Base-by-base conservation (phyloP, 192 early-diverging fungal species). In the Coemansia brasiliensis region DNA sequence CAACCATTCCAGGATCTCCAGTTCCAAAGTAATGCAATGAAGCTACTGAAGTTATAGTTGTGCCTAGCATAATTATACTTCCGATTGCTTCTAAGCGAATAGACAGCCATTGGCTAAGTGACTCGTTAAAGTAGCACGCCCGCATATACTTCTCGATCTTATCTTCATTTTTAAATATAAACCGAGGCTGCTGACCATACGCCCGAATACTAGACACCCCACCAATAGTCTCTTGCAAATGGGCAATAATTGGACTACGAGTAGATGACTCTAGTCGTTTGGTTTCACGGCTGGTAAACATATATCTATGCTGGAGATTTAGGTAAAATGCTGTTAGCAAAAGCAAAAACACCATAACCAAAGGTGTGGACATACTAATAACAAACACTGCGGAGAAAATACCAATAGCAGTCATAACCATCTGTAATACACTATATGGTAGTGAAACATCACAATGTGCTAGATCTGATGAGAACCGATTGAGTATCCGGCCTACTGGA, bases 381-480 rank as follows among this genome's bases (percentile, higher is more conserved):
- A 57, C 41, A 13, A 44, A 22, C 2, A 44, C n/a, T 17, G 55
- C 20, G 2, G 42, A 57, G 4, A 25, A 16, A 16, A 57, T 27
- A 10, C 15, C 5, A 6, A 16, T 9, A 10, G 22, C 20, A 17
- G 13, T 12, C 17, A 3, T 24, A 4, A 40, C 35, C 38, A 54
- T 13, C 13, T 24, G 27, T 20, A n/a, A 22, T 1, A 51, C 26
- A 51, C 27, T 51, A 26, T 27, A 27, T 7, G 49, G 49, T 10
- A 51, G 21, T 51, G 18, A 2, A 1, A 25, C 5, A 6, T 57
- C 55, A 3, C 55, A 32, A 0, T 16, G 13, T 3, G 25, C 39
- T 7, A 57, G 9, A 29, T 57, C 55, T 5, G 55, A 42, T 16
- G 55, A 44, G 18, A 57, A 57, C 20, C 55, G 18, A 42, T 52